Base-by-base conservation (phyloP, 2,329 filamentous ascomycete species). In the Fusarium decemcellulare region DNA sequence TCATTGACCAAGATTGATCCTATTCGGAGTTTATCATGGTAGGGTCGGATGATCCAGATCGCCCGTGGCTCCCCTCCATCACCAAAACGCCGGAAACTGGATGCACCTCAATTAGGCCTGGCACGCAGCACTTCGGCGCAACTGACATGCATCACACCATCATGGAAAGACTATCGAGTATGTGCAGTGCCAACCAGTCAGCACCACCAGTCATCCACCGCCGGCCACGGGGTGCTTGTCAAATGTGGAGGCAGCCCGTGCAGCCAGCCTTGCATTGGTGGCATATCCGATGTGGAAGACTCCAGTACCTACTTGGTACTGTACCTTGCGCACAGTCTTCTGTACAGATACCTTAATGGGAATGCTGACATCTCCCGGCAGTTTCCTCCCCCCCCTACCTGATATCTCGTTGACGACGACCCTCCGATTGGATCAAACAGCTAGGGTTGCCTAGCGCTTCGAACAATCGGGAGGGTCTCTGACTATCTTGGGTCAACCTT, bases 61-160 rank as follows among this genome's bases (percentile, higher is more conserved):
- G 62, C 48, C 67, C 59, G 48, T 63, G 59, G 55, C 61, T 57
- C 59, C 60, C 72, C 64, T 56, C 71, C 69, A 62, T 46, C 57
- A 74, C 72, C 72, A 59, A 55, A 61, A 59, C 36, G 61, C 55
- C 61, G 72, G 72, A 63, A 74, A 67, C 56, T 65, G 59, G 59
- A 56, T 63, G 62, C 67, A 67, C 62, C 59, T 67, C 40, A 44
- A 56, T 53, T 46, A 44, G 47, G 43, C 48, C 59, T 72, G 69
- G 65, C 56, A 43, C 44, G 42, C 59, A 63, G 54, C 43, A 39
- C 62, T 65, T 67, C 32, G 51, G 46, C 44, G 42, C 46, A 51
- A 68, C 47, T 66, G 30, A 39, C 61, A 71, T 60, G 53, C 59
- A 64, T 44, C 68, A 60, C 63, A 63, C 52, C 52, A 47, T 57